Conservation (phyloP, 176 grass and related monocot species). For the Hsuehochloa calcarea region DNA sequence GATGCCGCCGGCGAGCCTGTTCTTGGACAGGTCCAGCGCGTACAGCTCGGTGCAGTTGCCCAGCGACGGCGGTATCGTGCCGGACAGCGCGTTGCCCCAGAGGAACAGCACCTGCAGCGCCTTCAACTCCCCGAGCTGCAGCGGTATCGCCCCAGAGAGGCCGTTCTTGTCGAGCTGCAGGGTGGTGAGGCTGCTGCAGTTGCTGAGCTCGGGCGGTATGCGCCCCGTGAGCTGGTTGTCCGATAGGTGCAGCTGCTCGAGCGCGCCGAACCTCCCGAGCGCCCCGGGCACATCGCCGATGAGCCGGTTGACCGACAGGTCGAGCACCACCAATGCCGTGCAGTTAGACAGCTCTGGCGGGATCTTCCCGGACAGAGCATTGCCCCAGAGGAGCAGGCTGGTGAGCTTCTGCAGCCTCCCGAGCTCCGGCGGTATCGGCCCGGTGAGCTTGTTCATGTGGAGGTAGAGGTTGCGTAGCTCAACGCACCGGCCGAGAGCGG, state of each 20-base stretch:
- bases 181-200: conserved; percentile 75
- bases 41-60: conserved; percentile 79
- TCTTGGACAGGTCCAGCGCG: conserved; percentile 80
- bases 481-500: conserved; percentile 62
- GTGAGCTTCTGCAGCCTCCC: conserved; percentile 78
- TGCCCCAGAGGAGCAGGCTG: conserved; percentile 88
- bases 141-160: conserved; percentile 54
- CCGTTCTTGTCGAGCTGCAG: conserved; percentile 81
- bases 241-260: conserved; percentile 82
- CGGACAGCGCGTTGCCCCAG: conserved; percentile 75
- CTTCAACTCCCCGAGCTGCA: conserved; percentile 59
- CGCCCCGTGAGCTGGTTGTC: conserved; percentile 73
- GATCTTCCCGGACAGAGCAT: conserved; percentile 60
- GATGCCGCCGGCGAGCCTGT: conserved; percentile 57
- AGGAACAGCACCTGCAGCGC: conserved; percentile 73
- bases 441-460: conserved; percentile 88
- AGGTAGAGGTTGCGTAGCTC: conserved; percentile 87
- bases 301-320: conserved; percentile 73
- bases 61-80: conserved; percentile 53
- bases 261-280: conserved; percentile 51
- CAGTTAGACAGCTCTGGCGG: conserved; percentile 70
- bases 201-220: conserved; percentile 60
- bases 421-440: conserved; percentile 55
- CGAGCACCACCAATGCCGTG: conserved; percentile 69
- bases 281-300: conserved; percentile 56